Percentiles rank a stretch among this genome's conserved stretches.
These are phyloP conservation scores for Dendrostoma leiphaemia DNA, from an alignment of 2,329 filamentous ascomycete genomes.

Conservation along the genomic window DNA sequence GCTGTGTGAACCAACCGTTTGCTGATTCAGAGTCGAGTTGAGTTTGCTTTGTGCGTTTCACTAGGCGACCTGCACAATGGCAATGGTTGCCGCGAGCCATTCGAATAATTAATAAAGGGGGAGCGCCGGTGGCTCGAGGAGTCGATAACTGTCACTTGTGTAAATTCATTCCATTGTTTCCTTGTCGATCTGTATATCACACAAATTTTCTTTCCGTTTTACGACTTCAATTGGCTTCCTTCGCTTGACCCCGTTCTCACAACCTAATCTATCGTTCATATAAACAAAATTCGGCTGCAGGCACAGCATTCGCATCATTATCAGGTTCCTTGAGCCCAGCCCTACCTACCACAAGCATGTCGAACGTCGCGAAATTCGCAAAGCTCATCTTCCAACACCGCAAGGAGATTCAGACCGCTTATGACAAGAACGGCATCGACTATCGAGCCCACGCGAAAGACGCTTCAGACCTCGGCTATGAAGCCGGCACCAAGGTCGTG, in stretches of 20 bases:
- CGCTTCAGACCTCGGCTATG: slow-evolving; percentile 11
- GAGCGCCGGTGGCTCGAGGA: neutral
- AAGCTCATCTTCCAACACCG: slow-evolving; percentile 13
- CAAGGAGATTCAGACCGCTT: slow-evolving; percentile 5
- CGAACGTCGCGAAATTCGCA: slow-evolving; percentile 2
- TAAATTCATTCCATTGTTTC: too few species aligned
- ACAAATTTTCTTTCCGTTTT: neutral
- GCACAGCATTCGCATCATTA: neutral
- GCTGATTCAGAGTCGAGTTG: neutral
- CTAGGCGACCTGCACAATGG: neutral
- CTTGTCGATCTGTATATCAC: neutral
- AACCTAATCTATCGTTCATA: neutral
- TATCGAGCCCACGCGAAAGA: slow-evolving; percentile 14
- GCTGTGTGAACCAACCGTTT: neutral
- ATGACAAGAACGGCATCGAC: slow-evolving; percentile 17
- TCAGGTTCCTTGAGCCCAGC: neutral
- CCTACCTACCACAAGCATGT: neutral
- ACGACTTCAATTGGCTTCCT: neutral
- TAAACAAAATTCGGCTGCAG: neutral
- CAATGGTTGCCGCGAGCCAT: neutral
- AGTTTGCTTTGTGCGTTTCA: neutral
- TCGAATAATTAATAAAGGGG: neutral
- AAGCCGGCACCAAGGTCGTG: slow-evolving; percentile 38
- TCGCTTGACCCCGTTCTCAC: neutral
- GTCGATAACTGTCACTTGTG: neutral